Evolutionary conservation across 148 eudicot species (phyloP).

Genomic region (Spergularia marina): DNA sequence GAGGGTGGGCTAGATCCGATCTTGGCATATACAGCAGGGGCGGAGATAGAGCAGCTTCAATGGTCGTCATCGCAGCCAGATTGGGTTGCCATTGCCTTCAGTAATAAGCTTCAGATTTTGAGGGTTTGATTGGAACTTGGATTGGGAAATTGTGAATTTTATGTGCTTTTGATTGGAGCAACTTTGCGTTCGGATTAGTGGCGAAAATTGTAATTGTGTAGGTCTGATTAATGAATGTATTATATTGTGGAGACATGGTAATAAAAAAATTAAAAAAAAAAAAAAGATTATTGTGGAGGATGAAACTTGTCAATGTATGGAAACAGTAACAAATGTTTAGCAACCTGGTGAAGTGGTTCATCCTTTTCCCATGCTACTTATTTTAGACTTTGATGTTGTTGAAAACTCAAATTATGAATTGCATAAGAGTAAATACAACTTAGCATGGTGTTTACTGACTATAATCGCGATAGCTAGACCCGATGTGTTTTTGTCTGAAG

Average conservation of each 20-base stretch:
- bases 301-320: background rate
- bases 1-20: slow-evolving; percentile 97
- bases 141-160: background rate
- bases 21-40: slow-evolving; percentile 93
- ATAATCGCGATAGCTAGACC: too few species aligned
- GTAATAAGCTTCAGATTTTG: slow-evolving; percentile 87
- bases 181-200: background rate
- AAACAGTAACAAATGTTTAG: too few species aligned
- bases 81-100: slow-evolving; percentile 97
- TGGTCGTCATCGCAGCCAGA: slow-evolving; percentile 98
- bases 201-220: background rate
- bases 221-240: background rate
- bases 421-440: too few species aligned
- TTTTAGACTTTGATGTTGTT: too few species aligned
- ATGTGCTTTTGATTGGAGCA: background rate
- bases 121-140: slow-evolving; percentile 19
- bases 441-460: too few species aligned
- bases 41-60: slow-evolving; percentile 96
- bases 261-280: too few species aligned
- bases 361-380: too few species aligned
- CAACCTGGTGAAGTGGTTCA: too few species aligned
- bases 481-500: too few species aligned
- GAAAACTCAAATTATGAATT: too few species aligned
- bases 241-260: background rate
- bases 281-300: background rate